Evolutionary conservation across 176 grass and related monocot genomes (phyloP), one percentile per base, ranked within the genome.

Genomic region (Sorghum bicolor): DNA sequence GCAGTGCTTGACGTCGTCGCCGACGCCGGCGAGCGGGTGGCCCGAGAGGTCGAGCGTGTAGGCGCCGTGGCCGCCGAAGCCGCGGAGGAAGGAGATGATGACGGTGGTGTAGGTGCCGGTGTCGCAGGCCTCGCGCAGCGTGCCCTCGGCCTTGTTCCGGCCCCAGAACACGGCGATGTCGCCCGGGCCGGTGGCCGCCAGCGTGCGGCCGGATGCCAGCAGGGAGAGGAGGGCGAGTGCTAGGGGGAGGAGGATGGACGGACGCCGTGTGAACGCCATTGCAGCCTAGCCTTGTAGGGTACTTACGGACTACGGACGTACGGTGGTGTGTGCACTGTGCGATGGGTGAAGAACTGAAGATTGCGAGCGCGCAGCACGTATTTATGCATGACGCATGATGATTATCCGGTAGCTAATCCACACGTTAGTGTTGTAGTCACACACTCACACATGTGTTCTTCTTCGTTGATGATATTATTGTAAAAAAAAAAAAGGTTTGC

Each of bases 71-170:
- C 0, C 1, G 45, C 71, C 72, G 72, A 74, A 74, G 72, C 2
- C 72, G 72, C 11, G 19, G 45, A 52, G 29, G 72, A 74, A 74
- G 45, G 72, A 52, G 44, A 74, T 74, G 72, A 74, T 1, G 28
- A 52, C 17, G 16, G 44, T 53, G 29, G 2, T 74, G 72, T 74
- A 74, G 5, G 45, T 1, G 44, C 72, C 45, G 0, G 72, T 53
- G 72, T 74, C 45, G 72, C 72, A 74, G 16, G 72, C 72, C 43
- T 74, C 72, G 0, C 44, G 72, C 43, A 74, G 72, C 8, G 44
- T 74, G 45, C 45, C 72, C 45, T 74, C 44, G 29, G 19, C 28
- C 45, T 48, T 74, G 70, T 74, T 30, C 25, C 70, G 25, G 43
- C 43, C 70, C 43, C 70, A 74, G 43, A 31, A 74, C 3, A 74